Evolutionary conservation across 768 basidiomycete genomes (phyloP).

Genomic region (Phallus indusiatus): DNA sequence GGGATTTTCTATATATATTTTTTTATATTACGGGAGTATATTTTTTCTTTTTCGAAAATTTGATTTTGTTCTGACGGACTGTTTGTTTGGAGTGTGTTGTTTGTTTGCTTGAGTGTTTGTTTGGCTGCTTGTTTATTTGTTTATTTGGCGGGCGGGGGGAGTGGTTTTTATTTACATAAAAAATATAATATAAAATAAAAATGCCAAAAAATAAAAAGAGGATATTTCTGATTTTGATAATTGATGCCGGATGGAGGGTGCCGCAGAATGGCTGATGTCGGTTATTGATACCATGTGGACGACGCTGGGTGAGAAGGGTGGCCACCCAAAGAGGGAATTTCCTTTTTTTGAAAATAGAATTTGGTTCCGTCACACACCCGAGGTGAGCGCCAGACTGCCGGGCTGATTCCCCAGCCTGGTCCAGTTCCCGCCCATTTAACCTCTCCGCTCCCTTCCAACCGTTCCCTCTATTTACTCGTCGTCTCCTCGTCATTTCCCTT

Average conservation of each 20-base stretch:
- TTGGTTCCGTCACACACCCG: slow-evolving; percentile 2
- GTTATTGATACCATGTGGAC: slow-evolving; percentile 5
- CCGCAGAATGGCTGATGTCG: slow-evolving; percentile 5
- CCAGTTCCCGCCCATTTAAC: slow-evolving; percentile 20
- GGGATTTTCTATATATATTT: neutral
- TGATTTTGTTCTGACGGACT: too few relatives aligned
- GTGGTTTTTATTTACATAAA: too few relatives aligned
- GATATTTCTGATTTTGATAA: too few relatives aligned
- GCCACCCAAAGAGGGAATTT: neutral
- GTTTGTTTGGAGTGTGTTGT: neutral
- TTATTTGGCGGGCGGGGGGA: too few relatives aligned
- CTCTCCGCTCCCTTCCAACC: slow-evolving; percentile 14
- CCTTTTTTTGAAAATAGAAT: neutral
- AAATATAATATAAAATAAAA: neutral
- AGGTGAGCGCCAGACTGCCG: neutral
- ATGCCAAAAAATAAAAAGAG: neutral
- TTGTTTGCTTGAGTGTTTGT: too few relatives aligned
- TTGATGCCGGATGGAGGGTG: neutral
- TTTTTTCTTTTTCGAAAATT: neutral
- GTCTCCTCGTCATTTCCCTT: slow-evolving; percentile 22
- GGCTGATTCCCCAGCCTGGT: neutral
- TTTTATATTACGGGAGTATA: neutral
- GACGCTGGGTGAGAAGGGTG: slow-evolving; percentile 1
- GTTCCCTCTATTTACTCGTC: slow-evolving; percentile 10
- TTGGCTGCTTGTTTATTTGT: too few relatives aligned